Evolutionary conservation across 1,139 yeast genomes (phyloP), one percentile per base, ranked within the genome.

Genomic region (Nadsonia commutata): DNA sequence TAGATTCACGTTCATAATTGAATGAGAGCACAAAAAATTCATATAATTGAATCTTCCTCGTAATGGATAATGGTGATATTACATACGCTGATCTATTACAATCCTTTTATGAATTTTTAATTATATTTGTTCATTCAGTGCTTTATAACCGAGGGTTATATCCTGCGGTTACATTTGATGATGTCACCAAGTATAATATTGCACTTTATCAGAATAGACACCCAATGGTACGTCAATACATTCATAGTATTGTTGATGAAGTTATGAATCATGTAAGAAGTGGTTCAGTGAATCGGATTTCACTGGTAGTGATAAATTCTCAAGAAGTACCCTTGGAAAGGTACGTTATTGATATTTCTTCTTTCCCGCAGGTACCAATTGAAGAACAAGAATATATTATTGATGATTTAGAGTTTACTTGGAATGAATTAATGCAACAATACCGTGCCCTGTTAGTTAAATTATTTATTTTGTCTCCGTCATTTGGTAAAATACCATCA

Each of bases 151-250:
- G 64, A 18, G 46, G 49, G 3, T 54, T 66, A 2, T 66, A 66
- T 44, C 68, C 67, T 2, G 44, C 38, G 11, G 53, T 49, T 8
- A 51, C 66, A 9, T 66, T 65, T 44, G 45, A 48, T 11, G 49
- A 50, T 11, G 63, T 59, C 9, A 52, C 65, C 20, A 56, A 54
- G 44, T 63, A 61, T 43, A 60, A 57, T 23, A 49, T 55, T 9
- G 64, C 64, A 1, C 58, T 61, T 21, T 54, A 55, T 39, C 62
- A 61, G 43, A 52, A 53, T 45, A 52, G 65, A 23, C 68, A 66
- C 40, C 67, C 68, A 0, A 59, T 55, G 6, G 62, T 67, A 16
- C 47, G 53, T 39, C 54, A 54, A 16, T 67, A 66, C 64, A 53
- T 62, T 18, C 60, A 61, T 37, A 51, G 51, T 36, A 56, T 62